Evolutionary conservation across 2,329 filamentous ascomycete species (phyloP).

Genomic region (Aspergillus ustus): DNA sequence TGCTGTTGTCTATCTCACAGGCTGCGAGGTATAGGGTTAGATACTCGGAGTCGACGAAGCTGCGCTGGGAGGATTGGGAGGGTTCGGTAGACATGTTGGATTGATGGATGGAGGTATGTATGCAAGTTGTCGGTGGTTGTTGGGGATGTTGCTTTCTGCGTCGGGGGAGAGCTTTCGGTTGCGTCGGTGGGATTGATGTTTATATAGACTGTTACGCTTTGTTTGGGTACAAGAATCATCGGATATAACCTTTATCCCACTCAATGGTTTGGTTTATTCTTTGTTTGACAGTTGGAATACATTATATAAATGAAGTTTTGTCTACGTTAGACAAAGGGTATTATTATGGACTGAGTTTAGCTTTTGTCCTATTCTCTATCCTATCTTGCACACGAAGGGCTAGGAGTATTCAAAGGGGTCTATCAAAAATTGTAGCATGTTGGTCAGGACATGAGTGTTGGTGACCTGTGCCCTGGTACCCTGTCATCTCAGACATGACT

Average conservation of each 20-base stretch:
- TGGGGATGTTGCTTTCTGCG: too few species aligned
- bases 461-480: too few species aligned
- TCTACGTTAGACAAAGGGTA: not conserved
- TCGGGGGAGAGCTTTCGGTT: too few species aligned
- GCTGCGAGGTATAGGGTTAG: not conserved
- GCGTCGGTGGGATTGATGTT: not conserved
- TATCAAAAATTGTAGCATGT: too few species aligned
- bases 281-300: too few species aligned
- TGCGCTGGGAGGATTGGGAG: too few species aligned
- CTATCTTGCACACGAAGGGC: not conserved
- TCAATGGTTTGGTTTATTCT: not conserved
- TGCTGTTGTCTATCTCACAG: not conserved
- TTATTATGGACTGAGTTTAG: not conserved
- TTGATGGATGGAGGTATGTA: too few species aligned
- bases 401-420: not conserved
- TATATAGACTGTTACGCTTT: not conserved
- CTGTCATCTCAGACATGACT: too few species aligned
- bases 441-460: too few species aligned
- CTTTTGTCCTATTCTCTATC: not conserved
- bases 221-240: not conserved
- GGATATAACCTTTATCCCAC: not conserved
- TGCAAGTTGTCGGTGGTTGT: too few species aligned
- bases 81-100: too few species aligned
- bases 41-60: not conserved
- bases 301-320: too few species aligned